Evolutionary conservation across 208 protist species (phyloP).

Genomic region (Trypanosoma platydactyli): DNA sequence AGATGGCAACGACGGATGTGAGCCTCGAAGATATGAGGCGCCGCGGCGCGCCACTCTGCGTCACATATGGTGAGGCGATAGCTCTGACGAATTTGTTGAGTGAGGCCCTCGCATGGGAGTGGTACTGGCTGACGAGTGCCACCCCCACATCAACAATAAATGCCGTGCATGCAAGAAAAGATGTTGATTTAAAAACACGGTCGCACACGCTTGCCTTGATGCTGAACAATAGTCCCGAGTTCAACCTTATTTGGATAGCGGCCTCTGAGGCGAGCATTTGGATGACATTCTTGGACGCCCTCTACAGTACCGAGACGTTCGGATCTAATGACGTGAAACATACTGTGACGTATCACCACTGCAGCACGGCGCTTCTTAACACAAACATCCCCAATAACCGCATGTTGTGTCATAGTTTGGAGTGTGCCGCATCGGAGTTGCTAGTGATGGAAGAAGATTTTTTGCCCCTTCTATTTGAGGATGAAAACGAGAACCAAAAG

Average conservation of each 20-base stretch:
- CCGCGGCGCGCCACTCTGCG: constrained; percentile 18
- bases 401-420: constrained; percentile 52
- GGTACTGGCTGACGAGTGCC: constrained; percentile 30
- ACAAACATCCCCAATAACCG: constrained; percentile 55
- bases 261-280: constrained; percentile 33
- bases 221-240: constrained; percentile 60
- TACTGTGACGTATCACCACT: constrained; percentile 39
- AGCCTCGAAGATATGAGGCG: constrained; percentile 2
- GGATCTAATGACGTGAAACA: not conserved
- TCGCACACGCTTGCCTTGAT: constrained; percentile 50
- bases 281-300: constrained; percentile 45
- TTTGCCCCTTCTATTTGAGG: constrained; percentile 47
- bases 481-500: not conserved
- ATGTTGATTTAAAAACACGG: constrained; percentile 2
- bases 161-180: no score
- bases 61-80: constrained; percentile 52
- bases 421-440: constrained; percentile 35
- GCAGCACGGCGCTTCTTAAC: constrained; percentile 60
- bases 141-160: not conserved
- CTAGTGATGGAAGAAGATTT: constrained; percentile 42
- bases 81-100: constrained; percentile 38
- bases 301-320: constrained; percentile 24
- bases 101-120: constrained; percentile 53
- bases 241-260: constrained; percentile 56
- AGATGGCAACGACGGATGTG: constrained; percentile 16